These are phyloP conservation scores for Dimocarpus longan DNA, from an alignment of 345 rosid species.

Conservation along the genomic window DNA sequence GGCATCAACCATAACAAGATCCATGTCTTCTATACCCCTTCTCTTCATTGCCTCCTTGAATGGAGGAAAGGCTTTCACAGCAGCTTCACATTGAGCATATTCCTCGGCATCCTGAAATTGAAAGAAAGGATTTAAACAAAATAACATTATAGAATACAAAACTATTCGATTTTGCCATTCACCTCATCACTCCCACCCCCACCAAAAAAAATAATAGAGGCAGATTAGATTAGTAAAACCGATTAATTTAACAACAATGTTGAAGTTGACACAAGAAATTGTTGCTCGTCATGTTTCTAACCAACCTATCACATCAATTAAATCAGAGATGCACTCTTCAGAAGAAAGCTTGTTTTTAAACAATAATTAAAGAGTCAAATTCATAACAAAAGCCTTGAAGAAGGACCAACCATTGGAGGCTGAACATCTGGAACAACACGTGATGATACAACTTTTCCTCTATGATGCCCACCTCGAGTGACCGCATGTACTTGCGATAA, in stretches of 20 bases:
- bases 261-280: neutral
- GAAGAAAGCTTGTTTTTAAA: neutral
- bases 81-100: conserved; percentile 94
- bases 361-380: neutral
- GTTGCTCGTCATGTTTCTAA: too few species aligned
- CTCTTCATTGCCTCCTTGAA: conserved; percentile 88
- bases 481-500: conserved; percentile 91
- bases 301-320: neutral
- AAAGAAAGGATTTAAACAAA: conserved; percentile 13
- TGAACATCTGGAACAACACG: conserved; percentile 79
- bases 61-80: conserved; percentile 76
- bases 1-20: conserved; percentile 89
- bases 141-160: neutral
- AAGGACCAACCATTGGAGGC: conserved; percentile 79
- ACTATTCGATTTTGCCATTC: neutral
- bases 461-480: conserved; percentile 91
- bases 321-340: neutral
- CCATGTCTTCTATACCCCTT: conserved; percentile 94
- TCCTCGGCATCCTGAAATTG: conserved; percentile 69
- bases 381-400: conserved; percentile 13
- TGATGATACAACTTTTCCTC: conserved; percentile 87
- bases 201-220: neutral
- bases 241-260: neutral
- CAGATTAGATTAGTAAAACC: neutral
- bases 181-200: neutral